These are phyloP conservation scores for Fusarium oligoseptatum DNA, from an alignment of 2,329 filamentous ascomycete genomes.

Conservation along the genomic window DNA sequence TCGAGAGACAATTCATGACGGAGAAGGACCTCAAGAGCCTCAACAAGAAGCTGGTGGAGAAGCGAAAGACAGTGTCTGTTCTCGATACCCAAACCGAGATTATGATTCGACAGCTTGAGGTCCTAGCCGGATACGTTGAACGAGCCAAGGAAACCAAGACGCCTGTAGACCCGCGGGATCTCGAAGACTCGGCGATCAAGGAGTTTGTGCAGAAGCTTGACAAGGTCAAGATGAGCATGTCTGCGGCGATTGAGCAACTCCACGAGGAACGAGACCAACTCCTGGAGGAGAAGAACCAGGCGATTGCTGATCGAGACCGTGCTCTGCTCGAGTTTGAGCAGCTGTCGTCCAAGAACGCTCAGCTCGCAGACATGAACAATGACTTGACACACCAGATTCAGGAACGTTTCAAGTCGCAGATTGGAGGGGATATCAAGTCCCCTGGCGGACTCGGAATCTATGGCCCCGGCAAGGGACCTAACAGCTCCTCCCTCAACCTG, in stretches of 20 bases:
- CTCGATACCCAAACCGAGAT: constrained; percentile 96
- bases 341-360: constrained; percentile 92
- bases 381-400: constrained; percentile 95
- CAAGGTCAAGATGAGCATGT: constrained; percentile 70
- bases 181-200: constrained; percentile 92
- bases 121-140: constrained; percentile 89
- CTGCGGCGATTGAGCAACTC: constrained; percentile 69
- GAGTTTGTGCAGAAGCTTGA: constrained; percentile 85
- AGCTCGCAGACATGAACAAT: constrained; percentile 95
- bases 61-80: constrained; percentile 94
- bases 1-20: constrained; percentile 81
- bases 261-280: constrained; percentile 83
- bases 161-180: constrained; percentile 81
- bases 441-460: constrained; percentile 71
- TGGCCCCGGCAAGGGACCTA: constrained; percentile 64
- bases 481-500: constrained; percentile 64
- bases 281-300: constrained; percentile 85
- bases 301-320: constrained; percentile 89
- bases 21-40: constrained; percentile 79
- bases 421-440: constrained; percentile 62
- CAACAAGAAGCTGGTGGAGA: constrained; percentile 90
- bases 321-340: constrained; percentile 96
- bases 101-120: constrained; percentile 91
- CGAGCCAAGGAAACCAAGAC: constrained; percentile 86
- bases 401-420: constrained; percentile 88